phyloP scores from a whole-genome alignment of 192 early-diverging fungal genomes.

The Oehlia diaphana region DNA sequence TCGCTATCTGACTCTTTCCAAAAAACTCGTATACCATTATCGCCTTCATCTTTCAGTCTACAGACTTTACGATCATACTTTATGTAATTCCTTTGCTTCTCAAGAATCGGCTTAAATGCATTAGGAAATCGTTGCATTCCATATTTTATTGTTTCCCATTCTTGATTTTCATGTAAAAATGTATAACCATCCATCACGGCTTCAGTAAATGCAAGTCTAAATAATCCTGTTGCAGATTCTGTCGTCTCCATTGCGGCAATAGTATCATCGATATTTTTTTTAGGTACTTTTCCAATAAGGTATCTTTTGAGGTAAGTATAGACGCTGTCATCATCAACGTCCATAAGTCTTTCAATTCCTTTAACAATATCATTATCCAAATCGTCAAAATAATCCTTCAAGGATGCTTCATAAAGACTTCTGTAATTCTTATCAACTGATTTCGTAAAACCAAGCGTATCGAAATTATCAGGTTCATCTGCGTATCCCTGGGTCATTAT shows the following conservation, averaged over 20 bases:
- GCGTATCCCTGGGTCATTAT: no score
- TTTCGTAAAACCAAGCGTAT: no score
- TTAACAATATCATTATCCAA: no score
- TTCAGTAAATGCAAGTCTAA: neutral
- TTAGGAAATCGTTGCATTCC: conserved; percentile 36
- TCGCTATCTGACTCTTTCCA: conserved; percentile 27
- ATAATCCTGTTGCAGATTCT: neutral
- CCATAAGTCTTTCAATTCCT: no score
- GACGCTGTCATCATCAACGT: no score
- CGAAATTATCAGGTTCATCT: no score
- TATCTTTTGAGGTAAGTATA: no score
- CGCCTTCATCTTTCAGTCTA: conserved; percentile 22
- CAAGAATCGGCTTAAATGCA: conserved; percentile 30
- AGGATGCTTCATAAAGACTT: no score
- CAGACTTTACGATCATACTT: conserved; percentile 28
- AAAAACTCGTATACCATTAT: conserved; percentile 25
- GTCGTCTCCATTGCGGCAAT: conserved; percentile 7
- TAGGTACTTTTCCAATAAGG: no score
- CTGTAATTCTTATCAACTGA: no score
- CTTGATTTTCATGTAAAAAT: neutral
- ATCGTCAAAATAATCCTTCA: no score
- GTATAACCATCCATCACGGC: conserved; percentile 15
- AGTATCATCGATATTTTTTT: neutral
- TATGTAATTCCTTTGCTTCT: neutral
- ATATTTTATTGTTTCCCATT: conserved; percentile 32